Evolutionary conservation across 2,329 filamentous ascomycete genomes (phyloP), one percentile per base, ranked within the genome.

Genomic region (Pyricularia sp.): DNA sequence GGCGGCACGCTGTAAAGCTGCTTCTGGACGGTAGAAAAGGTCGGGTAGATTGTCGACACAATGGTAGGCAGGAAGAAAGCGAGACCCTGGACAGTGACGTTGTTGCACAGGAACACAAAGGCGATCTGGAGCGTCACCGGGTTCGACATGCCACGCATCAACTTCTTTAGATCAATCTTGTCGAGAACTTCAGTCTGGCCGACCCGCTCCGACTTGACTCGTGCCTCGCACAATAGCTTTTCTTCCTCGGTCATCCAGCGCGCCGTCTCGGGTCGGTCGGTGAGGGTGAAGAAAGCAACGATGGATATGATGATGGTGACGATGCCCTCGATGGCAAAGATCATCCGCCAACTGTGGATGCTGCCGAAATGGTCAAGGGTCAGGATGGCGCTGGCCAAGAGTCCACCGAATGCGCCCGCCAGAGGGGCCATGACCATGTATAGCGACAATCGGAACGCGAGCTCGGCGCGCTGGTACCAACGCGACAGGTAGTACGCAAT

Each of bases 401-500:
- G 69, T 20, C 71, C 71, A 2, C 68, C 68, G 11, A 71, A 69
- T 10, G 71, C 71, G 23, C 71, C 71, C 4, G 71, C 33, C 10
- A 71, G 31, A 1, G 70, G 86, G 0, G 87, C 85, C 82, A 86
- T 88, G 59, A 88, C 86, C 65, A 89, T 85, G 75, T 89, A 89
- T 14, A 89, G 76, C 1, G 85, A 83, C 2, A 90, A 78, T 0
- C 87, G 83, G 74, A 89, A 88, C 0, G 84, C 82, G 2, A 90
- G 79, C 74, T 90, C 88, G 66, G 80, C 83, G 31, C 86, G 79
- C 12, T 85, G 78, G 71, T 90, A 90, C 90, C 90, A 92, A 67
- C 90, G 81, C 0, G 86, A 89, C 25, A 92, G 79, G 73, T 92
- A 92, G 77, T 92, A 93, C 0, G 89, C 89, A 59, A 92, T 91